These are phyloP conservation scores for Pelargonium citronellum DNA, from an alignment of 441 rosid species.

Conservation along the genomic window DNA sequence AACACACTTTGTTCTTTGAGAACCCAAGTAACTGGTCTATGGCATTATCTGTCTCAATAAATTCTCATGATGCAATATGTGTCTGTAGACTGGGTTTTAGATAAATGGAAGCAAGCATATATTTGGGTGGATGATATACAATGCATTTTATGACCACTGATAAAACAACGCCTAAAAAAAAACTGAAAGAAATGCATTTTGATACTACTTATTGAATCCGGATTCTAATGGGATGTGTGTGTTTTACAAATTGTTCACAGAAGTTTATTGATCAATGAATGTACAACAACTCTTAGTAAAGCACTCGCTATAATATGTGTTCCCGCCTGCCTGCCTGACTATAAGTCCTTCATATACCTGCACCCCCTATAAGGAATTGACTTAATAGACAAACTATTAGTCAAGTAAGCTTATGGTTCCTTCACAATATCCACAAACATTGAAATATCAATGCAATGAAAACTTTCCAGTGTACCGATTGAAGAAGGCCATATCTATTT, in stretches of 20 bases:
- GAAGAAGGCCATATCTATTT: too few relatives aligned
- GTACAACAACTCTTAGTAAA: too few relatives aligned
- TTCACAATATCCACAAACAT: too few relatives aligned
- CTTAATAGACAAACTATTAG: too few relatives aligned
- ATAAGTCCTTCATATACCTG: too few relatives aligned
- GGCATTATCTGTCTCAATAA: not conserved
- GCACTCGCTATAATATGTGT: too few relatives aligned
- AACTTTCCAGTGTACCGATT: too few relatives aligned
- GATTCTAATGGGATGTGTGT: not conserved
- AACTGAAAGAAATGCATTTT: not conserved
- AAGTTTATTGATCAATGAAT: constrained; percentile 1
- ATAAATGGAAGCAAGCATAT: not conserved
- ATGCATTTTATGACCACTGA: not conserved
- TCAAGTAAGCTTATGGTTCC: too few relatives aligned
- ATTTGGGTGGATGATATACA: not conserved
- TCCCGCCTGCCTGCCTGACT: too few relatives aligned
- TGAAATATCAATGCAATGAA: too few relatives aligned
- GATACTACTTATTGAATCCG: not conserved
- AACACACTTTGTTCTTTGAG: not conserved
- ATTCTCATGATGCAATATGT: not conserved
- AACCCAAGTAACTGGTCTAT: not conserved
- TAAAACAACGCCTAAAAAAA: not conserved
- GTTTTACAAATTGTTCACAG: not conserved
- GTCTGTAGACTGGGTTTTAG: not conserved
- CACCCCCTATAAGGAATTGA: too few relatives aligned